phyloP scores from a whole-genome alignment of 2,329 filamentous ascomycete species.

The Colletotrichum viniferum region DNA sequence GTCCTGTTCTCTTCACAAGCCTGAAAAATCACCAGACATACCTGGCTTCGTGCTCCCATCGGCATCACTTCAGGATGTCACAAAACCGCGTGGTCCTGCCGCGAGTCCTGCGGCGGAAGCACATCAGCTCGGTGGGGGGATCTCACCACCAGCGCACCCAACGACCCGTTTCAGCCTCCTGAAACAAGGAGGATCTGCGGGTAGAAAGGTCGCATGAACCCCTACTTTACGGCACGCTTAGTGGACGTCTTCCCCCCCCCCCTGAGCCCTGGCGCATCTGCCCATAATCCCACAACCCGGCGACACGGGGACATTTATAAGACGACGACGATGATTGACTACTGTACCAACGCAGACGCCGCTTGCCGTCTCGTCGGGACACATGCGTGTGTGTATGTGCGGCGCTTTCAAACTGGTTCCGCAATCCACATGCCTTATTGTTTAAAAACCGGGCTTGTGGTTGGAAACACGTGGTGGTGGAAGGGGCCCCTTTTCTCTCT shows the following conservation, averaged over 20 bases:
- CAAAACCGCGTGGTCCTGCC: not conserved
- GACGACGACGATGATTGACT: no score
- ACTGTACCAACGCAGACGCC: not conserved
- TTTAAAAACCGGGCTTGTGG: not conserved
- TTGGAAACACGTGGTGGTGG: not conserved
- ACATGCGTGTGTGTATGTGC: not conserved
- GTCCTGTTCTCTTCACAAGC: not conserved
- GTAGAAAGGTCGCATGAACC: not conserved
- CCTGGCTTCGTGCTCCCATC: not conserved
- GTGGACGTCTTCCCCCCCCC: not conserved
- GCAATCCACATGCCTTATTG: not conserved
- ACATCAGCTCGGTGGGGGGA: not conserved
- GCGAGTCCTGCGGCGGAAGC: constrained; percentile 1
- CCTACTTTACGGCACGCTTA: not conserved
- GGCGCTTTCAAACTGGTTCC: not conserved
- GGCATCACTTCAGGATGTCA: not conserved
- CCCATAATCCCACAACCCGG: not conserved
- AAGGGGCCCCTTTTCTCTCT: not conserved
- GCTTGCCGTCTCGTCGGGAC: not conserved
- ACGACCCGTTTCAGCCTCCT: constrained; percentile 15
- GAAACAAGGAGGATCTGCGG: constrained; percentile 15
- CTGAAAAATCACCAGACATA: not conserved
- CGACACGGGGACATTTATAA: not conserved
- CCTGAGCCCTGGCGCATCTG: not conserved
- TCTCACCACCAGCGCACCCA: not conserved